Percentiles rank a stretch among this genome's conserved stretches.
Conservation (phyloP, 2,329 filamentous ascomycete species). For the Fusarium tupiense region DNA sequence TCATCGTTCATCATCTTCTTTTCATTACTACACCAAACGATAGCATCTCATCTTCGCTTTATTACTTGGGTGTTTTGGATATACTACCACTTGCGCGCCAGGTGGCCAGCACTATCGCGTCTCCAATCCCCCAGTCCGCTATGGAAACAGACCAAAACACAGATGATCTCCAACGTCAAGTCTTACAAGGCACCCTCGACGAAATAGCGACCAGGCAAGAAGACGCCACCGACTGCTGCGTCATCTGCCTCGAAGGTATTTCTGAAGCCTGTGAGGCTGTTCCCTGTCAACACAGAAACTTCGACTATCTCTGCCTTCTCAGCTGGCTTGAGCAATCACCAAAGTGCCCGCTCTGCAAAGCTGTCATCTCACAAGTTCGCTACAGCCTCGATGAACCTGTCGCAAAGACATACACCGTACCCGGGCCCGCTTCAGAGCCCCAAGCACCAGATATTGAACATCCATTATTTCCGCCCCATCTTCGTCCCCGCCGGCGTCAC, state of each 20-base stretch:
- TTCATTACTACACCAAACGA: not conserved
- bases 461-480: slow-evolving; percentile 2
- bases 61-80: not conserved
- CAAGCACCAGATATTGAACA: not conserved
- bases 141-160: slow-evolving; percentile 39
- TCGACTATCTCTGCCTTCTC: slow-evolving; percentile 85
- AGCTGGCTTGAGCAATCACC: slow-evolving; percentile 81
- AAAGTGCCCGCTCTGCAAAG: slow-evolving; percentile 82
- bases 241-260: slow-evolving; percentile 85
- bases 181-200: slow-evolving; percentile 57
- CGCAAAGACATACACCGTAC: slow-evolving; percentile 63
- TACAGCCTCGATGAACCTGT: slow-evolving; percentile 67
- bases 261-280: slow-evolving; percentile 75
- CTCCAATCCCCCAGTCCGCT: not conserved
- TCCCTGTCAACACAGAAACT: slow-evolving; percentile 82
- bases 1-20: slow-evolving; percentile 1
- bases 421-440: slow-evolving; percentile 47
- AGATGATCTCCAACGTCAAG: slow-evolving; percentile 50
- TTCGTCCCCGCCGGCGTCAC: not conserved
- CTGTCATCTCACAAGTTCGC: slow-evolving; percentile 65
- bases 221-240: slow-evolving; percentile 65
- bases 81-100: not conserved
- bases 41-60: not conserved
- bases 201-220: slow-evolving; percentile 49
- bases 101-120: not conserved